Conservation (phyloP, 257 asterid species). For the Ajuga chamaepitys region DNA sequence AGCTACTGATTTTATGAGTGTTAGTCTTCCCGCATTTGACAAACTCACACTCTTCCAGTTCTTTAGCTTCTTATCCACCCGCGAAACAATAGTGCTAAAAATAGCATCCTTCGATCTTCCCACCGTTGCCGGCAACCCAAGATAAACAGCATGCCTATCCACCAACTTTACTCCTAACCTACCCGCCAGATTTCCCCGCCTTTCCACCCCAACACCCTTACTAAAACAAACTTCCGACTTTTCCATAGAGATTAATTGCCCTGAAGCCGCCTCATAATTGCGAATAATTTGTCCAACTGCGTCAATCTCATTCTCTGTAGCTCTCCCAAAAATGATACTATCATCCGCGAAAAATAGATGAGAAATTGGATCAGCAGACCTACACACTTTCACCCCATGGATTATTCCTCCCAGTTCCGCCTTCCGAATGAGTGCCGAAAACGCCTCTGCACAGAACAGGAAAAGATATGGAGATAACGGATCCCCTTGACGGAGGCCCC, state of each 20-base stretch:
- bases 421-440: neutral
- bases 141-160: neutral
- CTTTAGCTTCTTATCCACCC: neutral
- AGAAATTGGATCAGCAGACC: neutral
- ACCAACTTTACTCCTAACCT: neutral
- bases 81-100: too few relatives aligned
- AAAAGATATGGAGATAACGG: neutral
- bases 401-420: neutral
- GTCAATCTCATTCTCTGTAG: neutral
- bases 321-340: neutral
- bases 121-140: neutral
- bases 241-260: neutral
- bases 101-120: neutral
- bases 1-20: neutral
- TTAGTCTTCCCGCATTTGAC: neutral
- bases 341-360: neutral
- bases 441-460: neutral
- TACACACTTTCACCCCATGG: neutral
- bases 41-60: too few relatives aligned
- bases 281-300: neutral
- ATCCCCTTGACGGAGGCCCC: neutral
- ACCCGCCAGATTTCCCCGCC: neutral
- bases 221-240: neutral
- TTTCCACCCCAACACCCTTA: neutral
- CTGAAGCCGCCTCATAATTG: neutral